phyloP scores from a whole-genome alignment of 192 early-diverging fungal species.

The Irineochytrium annulatum region DNA sequence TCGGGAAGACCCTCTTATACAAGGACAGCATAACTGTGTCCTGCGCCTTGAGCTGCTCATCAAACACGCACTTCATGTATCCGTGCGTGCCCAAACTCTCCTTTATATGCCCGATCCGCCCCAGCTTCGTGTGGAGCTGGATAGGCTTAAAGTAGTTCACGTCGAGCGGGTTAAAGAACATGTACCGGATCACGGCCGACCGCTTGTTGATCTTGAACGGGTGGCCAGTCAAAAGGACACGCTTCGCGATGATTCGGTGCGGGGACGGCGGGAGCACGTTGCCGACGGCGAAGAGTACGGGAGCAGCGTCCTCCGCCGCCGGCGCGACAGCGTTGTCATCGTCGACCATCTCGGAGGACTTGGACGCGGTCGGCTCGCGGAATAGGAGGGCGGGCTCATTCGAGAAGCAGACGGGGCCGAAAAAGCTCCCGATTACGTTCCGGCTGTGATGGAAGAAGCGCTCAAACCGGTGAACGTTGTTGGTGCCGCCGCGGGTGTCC shows the following conservation, averaged over 20 bases:
- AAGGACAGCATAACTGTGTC: constrained; percentile 95
- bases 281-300: constrained; percentile 77
- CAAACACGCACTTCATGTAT: constrained; percentile 93
- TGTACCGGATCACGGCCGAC: constrained; percentile 87
- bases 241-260: constrained; percentile 88
- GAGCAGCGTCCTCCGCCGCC: constrained; percentile 28
- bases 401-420: constrained; percentile 88
- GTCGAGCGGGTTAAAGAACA: constrained; percentile 96
- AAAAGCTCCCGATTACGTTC: constrained; percentile 77
- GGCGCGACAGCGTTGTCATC: neutral
- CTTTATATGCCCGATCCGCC: constrained; percentile 85
- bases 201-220: constrained; percentile 94
- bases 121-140: constrained; percentile 85
- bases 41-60: constrained; percentile 82
- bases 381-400: constrained; percentile 78
- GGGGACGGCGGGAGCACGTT: constrained; percentile 69
- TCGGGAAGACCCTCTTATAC: constrained; percentile 95
- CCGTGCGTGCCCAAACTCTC: constrained; percentile 96
- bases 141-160: constrained; percentile 95
- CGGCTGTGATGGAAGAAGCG: constrained; percentile 78
- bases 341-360: neutral
- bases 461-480: constrained; percentile 95
- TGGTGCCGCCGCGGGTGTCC: constrained; percentile 72
- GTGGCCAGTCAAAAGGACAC: constrained; percentile 89
- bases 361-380: constrained; percentile 45